Conservation (phyloP, 257 asterid genomes). For the Asclepias syriaca region DNA sequence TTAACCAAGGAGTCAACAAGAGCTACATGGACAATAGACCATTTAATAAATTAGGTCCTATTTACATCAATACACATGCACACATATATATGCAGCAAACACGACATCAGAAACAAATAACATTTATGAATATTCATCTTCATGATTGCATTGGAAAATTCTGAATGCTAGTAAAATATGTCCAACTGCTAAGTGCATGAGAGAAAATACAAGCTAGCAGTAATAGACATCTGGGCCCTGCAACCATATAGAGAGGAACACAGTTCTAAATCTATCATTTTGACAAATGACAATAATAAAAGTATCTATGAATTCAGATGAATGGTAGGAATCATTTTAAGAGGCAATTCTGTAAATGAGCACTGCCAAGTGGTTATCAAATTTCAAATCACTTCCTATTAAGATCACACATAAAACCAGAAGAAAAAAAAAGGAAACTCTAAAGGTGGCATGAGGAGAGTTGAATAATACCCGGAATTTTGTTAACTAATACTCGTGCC, state of each 20-base stretch:
- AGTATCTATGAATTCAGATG: not conserved
- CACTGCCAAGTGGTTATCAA: not conserved
- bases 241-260: not conserved
- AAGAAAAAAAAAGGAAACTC: not conserved
- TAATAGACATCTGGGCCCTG: not conserved
- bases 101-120: not conserved
- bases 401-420: not conserved
- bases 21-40: conserved; percentile 43
- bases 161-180: not conserved
- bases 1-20: conserved; percentile 80
- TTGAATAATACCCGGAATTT: conserved; percentile 41
- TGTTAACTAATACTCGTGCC: conserved; percentile 43
- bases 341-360: not conserved
- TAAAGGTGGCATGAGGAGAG: not conserved
- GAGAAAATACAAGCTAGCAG: not conserved
- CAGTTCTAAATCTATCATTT: not conserved
- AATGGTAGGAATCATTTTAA: not conserved
- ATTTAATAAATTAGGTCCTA: not conserved
- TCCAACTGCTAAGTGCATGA: not conserved
- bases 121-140: not conserved
- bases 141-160: not conserved
- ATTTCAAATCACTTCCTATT: not conserved
- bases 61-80: not conserved
- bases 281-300: not conserved
- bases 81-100: not conserved